These are phyloP conservation scores for Escallonia herrerae DNA, from an alignment of 129 eudicot species.

Conservation along the genomic window DNA sequence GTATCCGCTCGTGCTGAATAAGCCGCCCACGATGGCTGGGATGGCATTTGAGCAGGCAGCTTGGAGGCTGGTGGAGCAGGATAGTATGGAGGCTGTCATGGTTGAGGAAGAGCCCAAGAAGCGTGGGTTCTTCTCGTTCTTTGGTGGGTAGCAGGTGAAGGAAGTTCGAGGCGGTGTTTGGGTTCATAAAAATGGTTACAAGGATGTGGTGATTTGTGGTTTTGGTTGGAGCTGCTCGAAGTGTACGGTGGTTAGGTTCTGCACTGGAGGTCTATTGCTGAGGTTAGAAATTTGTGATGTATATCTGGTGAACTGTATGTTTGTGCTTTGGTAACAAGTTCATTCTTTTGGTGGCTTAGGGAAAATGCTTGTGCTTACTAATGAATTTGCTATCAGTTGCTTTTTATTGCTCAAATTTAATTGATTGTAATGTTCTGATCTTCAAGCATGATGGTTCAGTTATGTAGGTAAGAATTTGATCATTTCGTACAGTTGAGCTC, in stretches of 20 bases:
- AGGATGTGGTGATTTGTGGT: background rate
- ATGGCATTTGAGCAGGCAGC: slow-evolving; percentile 99
- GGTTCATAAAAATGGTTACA: background rate
- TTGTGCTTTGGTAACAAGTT: slow-evolving; percentile 6
- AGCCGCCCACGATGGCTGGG: slow-evolving; percentile 94
- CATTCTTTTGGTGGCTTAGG: background rate
- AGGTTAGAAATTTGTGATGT: slow-evolving; percentile 5
- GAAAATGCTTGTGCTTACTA: background rate
- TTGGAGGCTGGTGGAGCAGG: slow-evolving; percentile 96
- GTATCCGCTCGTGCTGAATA: slow-evolving; percentile 84
- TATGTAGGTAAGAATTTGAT: background rate
- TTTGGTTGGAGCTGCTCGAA: slow-evolving; percentile 11
- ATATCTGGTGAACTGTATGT: slow-evolving; percentile 12
- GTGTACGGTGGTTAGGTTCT: slow-evolving; percentile 15
- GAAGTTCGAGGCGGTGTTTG: too few relatives aligned
- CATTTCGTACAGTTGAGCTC: background rate
- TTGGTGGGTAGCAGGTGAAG: slow-evolving; percentile 51
- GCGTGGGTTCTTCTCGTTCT: slow-evolving; percentile 87
- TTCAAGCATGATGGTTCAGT: background rate
- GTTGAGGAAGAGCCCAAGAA: slow-evolving; percentile 95
- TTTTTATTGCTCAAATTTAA: background rate
- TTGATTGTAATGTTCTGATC: background rate
- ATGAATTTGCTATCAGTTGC: background rate
- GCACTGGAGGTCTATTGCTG: slow-evolving; percentile 12
- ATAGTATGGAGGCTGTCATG: slow-evolving; percentile 97